Percentiles rank a stretch among this genome's conserved stretches.
Conservation (phyloP, 345 rosid species). For the Rubroshorea leprosula region DNA sequence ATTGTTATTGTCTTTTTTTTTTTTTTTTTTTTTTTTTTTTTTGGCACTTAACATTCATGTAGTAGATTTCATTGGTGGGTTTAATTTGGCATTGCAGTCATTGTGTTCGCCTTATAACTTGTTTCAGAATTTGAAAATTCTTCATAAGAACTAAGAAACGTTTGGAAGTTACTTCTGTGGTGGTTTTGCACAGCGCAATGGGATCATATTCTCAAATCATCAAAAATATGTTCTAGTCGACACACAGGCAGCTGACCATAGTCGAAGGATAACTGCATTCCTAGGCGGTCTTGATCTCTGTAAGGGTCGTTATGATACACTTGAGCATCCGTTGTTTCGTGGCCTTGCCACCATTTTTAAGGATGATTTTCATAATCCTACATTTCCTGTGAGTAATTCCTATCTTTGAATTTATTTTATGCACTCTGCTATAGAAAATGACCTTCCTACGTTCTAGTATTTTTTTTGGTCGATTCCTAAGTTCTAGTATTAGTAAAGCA, state of each 20-base stretch:
- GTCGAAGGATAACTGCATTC: slow-evolving; percentile 79
- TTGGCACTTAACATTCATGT: no score
- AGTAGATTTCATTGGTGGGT: not conserved
- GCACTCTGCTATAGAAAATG: no score
- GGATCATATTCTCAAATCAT: slow-evolving; percentile 86
- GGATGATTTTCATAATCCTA: slow-evolving; percentile 87
- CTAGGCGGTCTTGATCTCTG: slow-evolving; percentile 92
- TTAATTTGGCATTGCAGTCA: not conserved
- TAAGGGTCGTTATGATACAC: slow-evolving; percentile 98
- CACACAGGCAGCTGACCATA: slow-evolving; percentile 68
- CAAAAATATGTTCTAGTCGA: slow-evolving; percentile 89
- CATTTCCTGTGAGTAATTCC: slow-evolving; percentile 64
- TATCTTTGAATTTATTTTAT: not conserved
- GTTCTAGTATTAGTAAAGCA: not conserved
- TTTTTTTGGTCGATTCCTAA: no score
- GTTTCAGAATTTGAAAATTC: not conserved
- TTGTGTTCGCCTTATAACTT: not conserved
- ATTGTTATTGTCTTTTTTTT: no score
- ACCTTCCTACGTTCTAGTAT: no score
- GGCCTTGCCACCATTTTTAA: slow-evolving; percentile 62
- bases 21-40: no score
- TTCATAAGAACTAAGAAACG: not conserved
- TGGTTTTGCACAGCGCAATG: slow-evolving; percentile 59
- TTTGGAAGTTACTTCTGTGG: slow-evolving; percentile 16
- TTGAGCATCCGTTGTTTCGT: slow-evolving; percentile 66